Conservation (phyloP, 2,329 filamentous ascomycete species). For the Salinomyces thailandicus region DNA sequence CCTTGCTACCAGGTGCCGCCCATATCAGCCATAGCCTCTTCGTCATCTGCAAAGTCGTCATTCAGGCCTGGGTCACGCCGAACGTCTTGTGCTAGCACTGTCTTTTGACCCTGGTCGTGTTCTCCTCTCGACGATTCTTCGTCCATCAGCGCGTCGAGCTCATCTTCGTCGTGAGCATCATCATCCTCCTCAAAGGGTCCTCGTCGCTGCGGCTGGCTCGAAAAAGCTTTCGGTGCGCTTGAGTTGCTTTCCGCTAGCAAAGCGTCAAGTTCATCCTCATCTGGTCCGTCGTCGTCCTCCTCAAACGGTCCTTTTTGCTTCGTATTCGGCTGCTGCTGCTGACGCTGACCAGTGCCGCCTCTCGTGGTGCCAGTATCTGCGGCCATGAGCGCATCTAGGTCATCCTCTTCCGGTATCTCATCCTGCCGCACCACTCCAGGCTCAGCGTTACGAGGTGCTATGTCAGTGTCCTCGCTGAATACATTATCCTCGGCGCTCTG, state of each 20-base stretch:
- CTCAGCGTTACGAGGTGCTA: too few relatives aligned
- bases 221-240: background rate
- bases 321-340: background rate
- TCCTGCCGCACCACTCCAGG: too few relatives aligned
- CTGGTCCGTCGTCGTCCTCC: conserved; percentile 9
- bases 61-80: background rate
- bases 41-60: conserved; percentile 47
- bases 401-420: conserved; percentile 11
- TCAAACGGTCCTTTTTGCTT: conserved; percentile 5
- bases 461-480: background rate
- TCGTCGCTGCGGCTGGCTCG: conserved; percentile 2
- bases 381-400: conserved; percentile 10
- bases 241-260: background rate
- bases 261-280: conserved; percentile 5
- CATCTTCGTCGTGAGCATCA: conserved; percentile 4
- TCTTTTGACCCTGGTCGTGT: background rate
- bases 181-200: conserved; percentile 4
- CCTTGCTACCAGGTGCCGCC: conserved; percentile 1
- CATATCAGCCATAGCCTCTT: conserved; percentile 52
- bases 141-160: conserved; percentile 4
- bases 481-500: background rate
- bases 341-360: background rate
- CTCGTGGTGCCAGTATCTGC: background rate
- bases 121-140: background rate
- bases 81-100: background rate